Evolutionary conservation across 805 yeast genomes (phyloP).

Genomic region (Cyberlindnera amylophila): DNA sequence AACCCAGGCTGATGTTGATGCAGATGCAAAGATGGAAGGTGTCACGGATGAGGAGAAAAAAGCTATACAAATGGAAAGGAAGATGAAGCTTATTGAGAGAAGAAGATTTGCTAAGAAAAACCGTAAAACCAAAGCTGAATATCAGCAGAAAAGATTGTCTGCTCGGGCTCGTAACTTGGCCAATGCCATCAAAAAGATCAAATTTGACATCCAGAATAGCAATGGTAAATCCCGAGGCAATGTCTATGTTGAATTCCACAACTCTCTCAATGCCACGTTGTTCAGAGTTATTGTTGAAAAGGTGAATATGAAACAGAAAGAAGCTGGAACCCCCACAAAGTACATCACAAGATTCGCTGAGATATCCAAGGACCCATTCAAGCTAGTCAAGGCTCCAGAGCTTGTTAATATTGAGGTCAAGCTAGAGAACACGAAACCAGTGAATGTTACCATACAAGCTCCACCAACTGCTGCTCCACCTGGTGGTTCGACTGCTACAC

Average conservation of each 20-base stretch:
- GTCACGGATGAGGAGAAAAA: not conserved
- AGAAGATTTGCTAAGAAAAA: no score
- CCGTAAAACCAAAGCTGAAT: conserved; percentile 5
- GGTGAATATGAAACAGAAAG: conserved; percentile 12
- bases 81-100: no score
- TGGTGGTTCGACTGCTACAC: not conserved
- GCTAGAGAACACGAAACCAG: not conserved
- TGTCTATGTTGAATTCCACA: conserved; percentile 15
- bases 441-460: no score
- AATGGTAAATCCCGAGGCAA: conserved; percentile 20
- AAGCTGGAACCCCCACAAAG: conserved; percentile 3
- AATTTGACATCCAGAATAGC: conserved; percentile 17
- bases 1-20: not conserved
- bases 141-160: conserved; percentile 3
- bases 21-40: not conserved
- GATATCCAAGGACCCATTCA: conserved; percentile 16
- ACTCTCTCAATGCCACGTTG: conserved; percentile 12
- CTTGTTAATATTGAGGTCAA: not conserved
- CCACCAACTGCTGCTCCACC: conserved; percentile 5
- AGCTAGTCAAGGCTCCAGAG: conserved; percentile 5
- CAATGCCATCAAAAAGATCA: conserved; percentile 4
- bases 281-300: conserved; percentile 17
- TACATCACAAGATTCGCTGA: conserved; percentile 17
- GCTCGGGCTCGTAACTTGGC: conserved; percentile 7
- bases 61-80: no score